These are phyloP conservation scores for Senna siamea DNA, from an alignment of 306 rosid genomes.

Conservation along the genomic window DNA sequence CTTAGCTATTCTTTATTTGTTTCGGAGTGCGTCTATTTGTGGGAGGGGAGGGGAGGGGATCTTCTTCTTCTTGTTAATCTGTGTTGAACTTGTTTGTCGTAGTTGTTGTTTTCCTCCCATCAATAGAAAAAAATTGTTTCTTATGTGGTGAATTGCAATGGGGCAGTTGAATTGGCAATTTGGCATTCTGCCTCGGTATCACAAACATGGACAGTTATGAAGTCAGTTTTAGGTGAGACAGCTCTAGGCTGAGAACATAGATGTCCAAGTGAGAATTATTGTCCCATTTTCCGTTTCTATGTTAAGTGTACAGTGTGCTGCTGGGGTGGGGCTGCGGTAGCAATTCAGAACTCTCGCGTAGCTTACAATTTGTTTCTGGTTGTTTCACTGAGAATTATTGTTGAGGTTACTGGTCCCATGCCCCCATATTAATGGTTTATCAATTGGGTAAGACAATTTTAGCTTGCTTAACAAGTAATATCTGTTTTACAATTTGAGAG, in stretches of 20 bases:
- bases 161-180: no score
- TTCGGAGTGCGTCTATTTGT: no score
- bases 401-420: neutral
- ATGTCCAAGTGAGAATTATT: no score
- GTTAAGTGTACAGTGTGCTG: neutral
- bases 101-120: no score
- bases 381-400: neutral
- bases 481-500: slow-evolving; percentile 3
- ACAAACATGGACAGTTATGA: neutral
- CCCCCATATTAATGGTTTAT: neutral
- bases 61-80: no score
- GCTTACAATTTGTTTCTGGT: neutral
- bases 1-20: neutral
- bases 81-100: no score
- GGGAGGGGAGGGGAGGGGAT: no score
- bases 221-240: neutral
- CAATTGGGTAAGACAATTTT: neutral
- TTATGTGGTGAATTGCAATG: no score
- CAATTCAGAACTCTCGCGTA: neutral
- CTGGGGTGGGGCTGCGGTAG: neutral
- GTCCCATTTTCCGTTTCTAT: neutral
- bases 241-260: no score
- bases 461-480: no score
- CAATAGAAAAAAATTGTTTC: no score
- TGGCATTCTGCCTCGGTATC: no score